Conservation (phyloP, 371 early-diverging fungal species). For the Apophysomyces ossiformis region DNA sequence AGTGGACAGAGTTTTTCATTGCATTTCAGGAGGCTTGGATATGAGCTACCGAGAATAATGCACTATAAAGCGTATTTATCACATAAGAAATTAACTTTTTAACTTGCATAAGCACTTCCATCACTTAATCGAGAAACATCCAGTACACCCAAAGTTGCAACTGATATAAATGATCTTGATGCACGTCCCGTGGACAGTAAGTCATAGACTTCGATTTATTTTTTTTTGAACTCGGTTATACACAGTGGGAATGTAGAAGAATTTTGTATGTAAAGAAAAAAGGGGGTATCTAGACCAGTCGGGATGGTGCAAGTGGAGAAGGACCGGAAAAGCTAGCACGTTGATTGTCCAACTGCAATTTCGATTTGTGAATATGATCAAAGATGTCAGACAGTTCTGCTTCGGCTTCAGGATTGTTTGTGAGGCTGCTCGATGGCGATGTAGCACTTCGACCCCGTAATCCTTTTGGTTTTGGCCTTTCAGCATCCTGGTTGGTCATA, state of each 20-base stretch:
- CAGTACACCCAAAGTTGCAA: no score
- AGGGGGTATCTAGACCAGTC: not conserved
- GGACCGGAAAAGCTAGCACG: constrained; percentile 30
- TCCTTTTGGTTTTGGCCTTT: constrained; percentile 12
- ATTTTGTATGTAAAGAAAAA: not conserved
- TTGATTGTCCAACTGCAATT: constrained; percentile 37
- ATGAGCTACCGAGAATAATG: no score
- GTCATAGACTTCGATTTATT: not conserved
- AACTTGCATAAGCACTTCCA: no score
- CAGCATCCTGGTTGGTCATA: constrained; percentile 39
- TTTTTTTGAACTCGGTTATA: not conserved
- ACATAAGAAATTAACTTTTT: no score
- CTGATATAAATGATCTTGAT: no score
- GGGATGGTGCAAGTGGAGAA: not conserved
- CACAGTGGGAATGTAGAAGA: not conserved
- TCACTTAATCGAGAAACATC: no score
- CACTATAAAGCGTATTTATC: no score
- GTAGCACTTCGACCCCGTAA: not conserved
- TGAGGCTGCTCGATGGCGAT: not conserved
- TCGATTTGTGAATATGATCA: constrained; percentile 28
- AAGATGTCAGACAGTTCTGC: constrained; percentile 35
- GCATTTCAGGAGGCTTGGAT: no score
- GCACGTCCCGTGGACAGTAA: not conserved
- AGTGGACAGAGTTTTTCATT: no score
- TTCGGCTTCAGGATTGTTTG: constrained; percentile 13